These are phyloP conservation scores for Lablab purpureus DNA, from an alignment of 306 rosid species.

Conservation along the genomic window DNA sequence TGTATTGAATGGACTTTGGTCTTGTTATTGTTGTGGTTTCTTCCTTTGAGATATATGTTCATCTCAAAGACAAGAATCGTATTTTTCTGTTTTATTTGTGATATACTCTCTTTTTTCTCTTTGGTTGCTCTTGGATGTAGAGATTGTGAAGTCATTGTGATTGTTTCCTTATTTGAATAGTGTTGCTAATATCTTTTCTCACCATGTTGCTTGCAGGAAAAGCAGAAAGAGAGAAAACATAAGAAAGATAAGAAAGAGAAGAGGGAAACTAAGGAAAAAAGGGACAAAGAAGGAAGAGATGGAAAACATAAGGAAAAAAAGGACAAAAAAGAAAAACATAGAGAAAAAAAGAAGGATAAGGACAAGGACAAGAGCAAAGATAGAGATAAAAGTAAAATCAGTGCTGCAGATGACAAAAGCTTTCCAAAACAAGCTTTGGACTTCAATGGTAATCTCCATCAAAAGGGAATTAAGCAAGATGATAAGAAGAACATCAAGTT, in stretches of 20 bases:
- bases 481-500: conserved; percentile 48
- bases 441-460: conserved; percentile 52
- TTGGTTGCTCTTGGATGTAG: neutral
- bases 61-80: neutral
- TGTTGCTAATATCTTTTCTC: conserved; percentile 11
- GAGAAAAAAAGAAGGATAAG: conserved; percentile 70
- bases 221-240: conserved; percentile 69
- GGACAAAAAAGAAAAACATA: conserved; percentile 76
- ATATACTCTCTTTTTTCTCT: neutral
- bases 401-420: conserved; percentile 64
- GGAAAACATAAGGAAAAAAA: conserved; percentile 77
- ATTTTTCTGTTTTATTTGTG: neutral
- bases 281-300: conserved; percentile 77
- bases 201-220: conserved; percentile 62
- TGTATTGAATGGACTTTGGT: neutral
- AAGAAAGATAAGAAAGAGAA: conserved; percentile 84
- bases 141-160: conserved; percentile 8
- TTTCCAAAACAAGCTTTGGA: conserved; percentile 53
- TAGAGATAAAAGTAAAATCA: conserved; percentile 60
- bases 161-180: conserved; percentile 27
- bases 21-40: conserved; percentile 11
- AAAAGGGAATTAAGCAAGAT: conserved; percentile 58
- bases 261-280: conserved; percentile 75
- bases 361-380: conserved; percentile 49
- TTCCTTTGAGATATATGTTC: neutral